These are phyloP conservation scores for Brasilioporus rufonigricans DNA, from an alignment of 768 basidiomycete species.

Conservation along the genomic window DNA sequence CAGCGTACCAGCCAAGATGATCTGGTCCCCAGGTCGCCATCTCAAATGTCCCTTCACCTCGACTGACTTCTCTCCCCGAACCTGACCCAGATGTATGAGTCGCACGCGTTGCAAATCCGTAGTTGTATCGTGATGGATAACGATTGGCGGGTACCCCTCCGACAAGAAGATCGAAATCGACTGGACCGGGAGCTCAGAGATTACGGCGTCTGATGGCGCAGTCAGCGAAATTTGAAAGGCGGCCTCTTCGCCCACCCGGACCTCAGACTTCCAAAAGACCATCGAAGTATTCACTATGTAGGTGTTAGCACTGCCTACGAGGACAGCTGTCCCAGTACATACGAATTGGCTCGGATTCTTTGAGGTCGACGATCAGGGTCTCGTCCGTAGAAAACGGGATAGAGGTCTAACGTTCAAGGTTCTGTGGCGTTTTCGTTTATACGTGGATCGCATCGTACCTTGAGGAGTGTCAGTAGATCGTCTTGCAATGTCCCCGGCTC, in stretches of 20 bases:
- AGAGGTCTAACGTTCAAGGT: conserved; percentile 52
- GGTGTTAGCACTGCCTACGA: conserved; percentile 4
- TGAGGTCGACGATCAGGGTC: conserved; percentile 58
- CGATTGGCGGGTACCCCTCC: conserved; percentile 44
- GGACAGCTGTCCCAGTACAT: conserved; percentile 24
- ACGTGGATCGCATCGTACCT: conserved; percentile 41
- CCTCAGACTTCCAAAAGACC: conserved; percentile 69
- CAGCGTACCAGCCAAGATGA: conserved; percentile 64
- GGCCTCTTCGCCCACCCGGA: conserved; percentile 55
- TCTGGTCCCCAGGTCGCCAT: conserved; percentile 53
- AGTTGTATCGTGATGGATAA: conserved; percentile 45
- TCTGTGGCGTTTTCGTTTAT: background rate
- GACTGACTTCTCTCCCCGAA: conserved; percentile 38
- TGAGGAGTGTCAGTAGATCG: conserved; percentile 69
- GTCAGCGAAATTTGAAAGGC: conserved; percentile 75
- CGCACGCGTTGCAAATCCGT: conserved; percentile 13
- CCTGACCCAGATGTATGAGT: conserved; percentile 41
- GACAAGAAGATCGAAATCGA: conserved; percentile 62
- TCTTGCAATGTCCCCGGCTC: conserved; percentile 56
- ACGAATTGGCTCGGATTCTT: conserved; percentile 65
- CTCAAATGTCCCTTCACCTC: conserved; percentile 44
- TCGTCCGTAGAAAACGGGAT: conserved; percentile 58
- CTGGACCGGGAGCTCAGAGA: conserved; percentile 61
- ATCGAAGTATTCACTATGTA: conserved; percentile 58
- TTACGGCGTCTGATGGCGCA: conserved; percentile 45